Percentiles rank a stretch among this genome's conserved stretches.
These are phyloP conservation scores for Ascoidea rubescens DNA, from an alignment of 805 yeast species.

Conservation along the genomic window DNA sequence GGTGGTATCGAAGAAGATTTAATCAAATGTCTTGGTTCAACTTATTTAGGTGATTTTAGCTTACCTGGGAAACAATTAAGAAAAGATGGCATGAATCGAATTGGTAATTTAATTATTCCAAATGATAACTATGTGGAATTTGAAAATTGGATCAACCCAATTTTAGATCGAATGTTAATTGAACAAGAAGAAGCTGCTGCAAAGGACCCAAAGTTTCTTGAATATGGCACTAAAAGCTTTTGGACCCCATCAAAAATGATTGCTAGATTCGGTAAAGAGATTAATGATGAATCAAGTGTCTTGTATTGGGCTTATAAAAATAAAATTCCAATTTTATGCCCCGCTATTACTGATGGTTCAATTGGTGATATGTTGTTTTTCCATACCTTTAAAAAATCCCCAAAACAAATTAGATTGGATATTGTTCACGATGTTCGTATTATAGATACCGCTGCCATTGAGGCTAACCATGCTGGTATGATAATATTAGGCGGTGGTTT, in stretches of 20 bases:
- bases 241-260: conserved; percentile 95
- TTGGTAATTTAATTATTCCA: conserved; percentile 93
- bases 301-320: conserved; percentile 98
- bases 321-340: conserved; percentile 92
- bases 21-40: conserved; percentile 92
- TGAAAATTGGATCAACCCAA: conserved; percentile 98
- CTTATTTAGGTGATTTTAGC: conserved; percentile 84
- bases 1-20: conserved; percentile 98
- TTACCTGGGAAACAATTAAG: conserved; percentile 72
- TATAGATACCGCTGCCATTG: conserved; percentile 91
- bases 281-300: conserved; percentile 85
- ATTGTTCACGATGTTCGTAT: conserved; percentile 87
- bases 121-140: conserved; percentile 95
- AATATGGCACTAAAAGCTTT: conserved; percentile 39
- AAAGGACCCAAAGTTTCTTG: conserved; percentile 16
- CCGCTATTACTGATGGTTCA: conserved; percentile 95
- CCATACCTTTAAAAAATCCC: conserved; percentile 93
- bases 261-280: conserved; percentile 89
- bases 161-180: conserved; percentile 71
- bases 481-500: conserved; percentile 92
- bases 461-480: conserved; percentile 91
- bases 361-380: conserved; percentile 98
- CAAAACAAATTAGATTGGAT: conserved; percentile 79
- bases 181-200: conserved; percentile 61
- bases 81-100: conserved; percentile 94